Evolutionary conservation across 129 eudicot genomes (phyloP).

Genomic region (Apium graveolens): DNA sequence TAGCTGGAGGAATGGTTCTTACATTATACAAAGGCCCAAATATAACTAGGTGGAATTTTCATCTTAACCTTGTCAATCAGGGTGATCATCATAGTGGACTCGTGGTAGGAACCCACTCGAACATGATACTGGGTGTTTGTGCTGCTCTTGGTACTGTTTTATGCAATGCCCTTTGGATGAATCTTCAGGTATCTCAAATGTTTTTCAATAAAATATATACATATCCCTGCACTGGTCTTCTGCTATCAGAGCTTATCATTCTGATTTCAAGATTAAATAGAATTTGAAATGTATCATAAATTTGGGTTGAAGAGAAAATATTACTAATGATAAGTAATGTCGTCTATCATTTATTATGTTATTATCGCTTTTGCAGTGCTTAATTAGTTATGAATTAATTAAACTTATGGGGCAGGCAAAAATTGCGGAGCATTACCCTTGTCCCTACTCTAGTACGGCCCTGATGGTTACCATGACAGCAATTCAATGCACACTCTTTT

Average conservation of each 20-base stretch:
- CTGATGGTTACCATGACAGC: constrained; percentile 25
- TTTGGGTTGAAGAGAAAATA: no score
- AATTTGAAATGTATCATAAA: neutral
- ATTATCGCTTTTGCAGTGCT: no score
- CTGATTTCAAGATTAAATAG: neutral
- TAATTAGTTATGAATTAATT: no score
- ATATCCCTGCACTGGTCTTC: no score
- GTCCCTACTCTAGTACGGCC: constrained; percentile 32
- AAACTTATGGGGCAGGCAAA: constrained; percentile 20
- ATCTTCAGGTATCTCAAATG: constrained; percentile 25
- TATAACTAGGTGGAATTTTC: constrained; percentile 27
- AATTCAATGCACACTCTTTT: constrained; percentile 24
- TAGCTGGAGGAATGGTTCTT: no score
- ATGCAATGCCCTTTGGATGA: constrained; percentile 24
- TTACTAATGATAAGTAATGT: no score
- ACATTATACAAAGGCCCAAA: neutral
- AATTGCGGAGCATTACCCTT: constrained; percentile 26
- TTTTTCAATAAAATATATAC: neutral
- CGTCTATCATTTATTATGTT: no score
- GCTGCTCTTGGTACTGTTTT: constrained; percentile 16
- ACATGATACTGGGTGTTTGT: constrained; percentile 12
- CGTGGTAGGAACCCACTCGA: neutral
- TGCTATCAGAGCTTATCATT: no score
- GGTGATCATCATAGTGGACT: constrained; percentile 3
- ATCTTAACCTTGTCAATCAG: constrained; percentile 26